Base-by-base conservation (phyloP, 352 stramenopile genomes). In the Phytophthora nicotianae region DNA sequence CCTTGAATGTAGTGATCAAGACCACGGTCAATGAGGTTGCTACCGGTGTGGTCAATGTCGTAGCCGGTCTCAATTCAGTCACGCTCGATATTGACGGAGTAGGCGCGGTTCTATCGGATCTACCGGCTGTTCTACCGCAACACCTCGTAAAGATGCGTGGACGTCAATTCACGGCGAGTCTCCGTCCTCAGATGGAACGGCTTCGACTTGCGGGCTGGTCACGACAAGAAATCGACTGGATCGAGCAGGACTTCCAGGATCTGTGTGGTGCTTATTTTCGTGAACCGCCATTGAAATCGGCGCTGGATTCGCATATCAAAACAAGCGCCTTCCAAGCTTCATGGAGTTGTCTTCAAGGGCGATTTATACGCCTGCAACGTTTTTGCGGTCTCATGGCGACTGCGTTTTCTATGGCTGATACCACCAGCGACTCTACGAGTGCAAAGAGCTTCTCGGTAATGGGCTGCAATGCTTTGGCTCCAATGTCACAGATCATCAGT, bases 191-290 rank as follows among this genome's bases (percentile, higher is more conserved):
- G 27, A 61, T 57, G 21, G 38, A 71, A 26, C 62, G 67, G 45
- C 50, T 75, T 56, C 33, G 46, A 32, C 19, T 56, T 7, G 56
- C 51, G 40, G 67, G 62, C 32, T 75, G 62, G 55, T 62, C 62
- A 2, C 47, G 40, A 5, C 67, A 75, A 52, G 52, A 75, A 23
- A 64, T 75, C 4, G 62, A 75, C 23, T 75, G 62, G 62, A 75
- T 75, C 21, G 62, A 71, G 62, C 67, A 71, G 42, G 67, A 71
- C 49, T 71, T 68, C 38, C 67, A 71, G 47, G 56, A 75, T 38
- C 23, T 75, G 14, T 55, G 56, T 20, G 50, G 47, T 23, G 62
- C 62, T 1, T 71, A 58, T 37, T 61, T 53, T 17, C 46, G 62
- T 5, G 62, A 75, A 10, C 16, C 62, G 5, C 56, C 46, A 13